Base-by-base conservation (phyloP, 495 filamentous ascomycete species). In the Aspergillus leporis region DNA sequence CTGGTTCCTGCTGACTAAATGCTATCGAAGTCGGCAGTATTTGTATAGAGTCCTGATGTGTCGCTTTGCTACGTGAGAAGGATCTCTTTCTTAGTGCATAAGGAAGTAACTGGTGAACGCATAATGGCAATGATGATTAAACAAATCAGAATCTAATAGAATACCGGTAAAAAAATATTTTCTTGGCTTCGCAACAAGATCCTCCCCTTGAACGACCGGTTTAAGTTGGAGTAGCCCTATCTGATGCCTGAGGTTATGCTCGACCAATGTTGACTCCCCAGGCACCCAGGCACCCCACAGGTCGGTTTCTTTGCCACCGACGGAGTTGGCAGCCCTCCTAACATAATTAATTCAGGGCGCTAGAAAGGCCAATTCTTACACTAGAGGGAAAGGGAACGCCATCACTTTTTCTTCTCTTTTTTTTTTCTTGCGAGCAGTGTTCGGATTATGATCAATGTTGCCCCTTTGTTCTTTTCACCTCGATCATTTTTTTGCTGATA, bases 281-380 rank as follows among this genome's bases (percentile, higher is more conserved):
- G 43, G 43, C 43, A 47, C 43, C 43, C 19, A 47, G 43, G 43
- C 43, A 47, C 18, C 18, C 38, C 3, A 47, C 43, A 10, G 43
- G 18, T n/a, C 16, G 45, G 25, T 4, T 38, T 50, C 53, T 60
- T 61, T 36, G 60, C 60, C 60, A 62, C 60, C 23, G 50, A 62
- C 41, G 49, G 40, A 47, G 22, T 53, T 31, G 47, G 45, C 30
- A 43, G 38, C 53, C 59, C 53, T 38, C 19, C 51, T 47, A 28
- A 56, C 51, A 30, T 36, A n/a, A 55, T 23, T 47, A 22, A 47
- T 47, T 47, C 43, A 47, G 43, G 43, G 43, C 43, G 43, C 43
- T 47, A 41, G 16, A 12, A 41, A 41, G 38, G 14, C 38, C 38
- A 41, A 12, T n/a, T 16, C 16, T 36, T 36, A 10, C 34, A 36